phyloP scores from a whole-genome alignment of 2,329 filamentous ascomycete species.

The Clarireedia hainanense region DNA sequence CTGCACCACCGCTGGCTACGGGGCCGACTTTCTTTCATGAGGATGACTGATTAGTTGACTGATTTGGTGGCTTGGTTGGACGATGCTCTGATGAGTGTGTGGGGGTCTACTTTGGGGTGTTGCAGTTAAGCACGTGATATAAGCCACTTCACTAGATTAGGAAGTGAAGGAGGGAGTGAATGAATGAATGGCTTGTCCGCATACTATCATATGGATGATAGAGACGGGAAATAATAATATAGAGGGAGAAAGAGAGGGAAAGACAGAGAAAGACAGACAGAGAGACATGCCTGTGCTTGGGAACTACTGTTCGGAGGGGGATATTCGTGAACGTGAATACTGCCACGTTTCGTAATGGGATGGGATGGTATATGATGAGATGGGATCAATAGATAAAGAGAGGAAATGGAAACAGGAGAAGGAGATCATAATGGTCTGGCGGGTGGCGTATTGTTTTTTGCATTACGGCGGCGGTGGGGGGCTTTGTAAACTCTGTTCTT shows the following conservation, averaged over 20 bases:
- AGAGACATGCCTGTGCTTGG: too few species aligned
- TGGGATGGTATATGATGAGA: not conserved
- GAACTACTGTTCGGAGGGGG: too few species aligned
- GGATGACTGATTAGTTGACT: constrained; percentile 12
- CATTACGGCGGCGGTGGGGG: too few species aligned
- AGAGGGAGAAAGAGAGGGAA: not conserved
- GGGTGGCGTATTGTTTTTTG: too few species aligned
- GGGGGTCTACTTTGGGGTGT: not conserved
- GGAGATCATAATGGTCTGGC: not conserved
- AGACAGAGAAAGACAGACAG: not conserved
- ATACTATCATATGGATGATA: not conserved
- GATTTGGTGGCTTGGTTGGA: not conserved
- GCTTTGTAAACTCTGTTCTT: too few species aligned
- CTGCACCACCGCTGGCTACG: constrained; percentile 23
- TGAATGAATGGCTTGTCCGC: not conserved
- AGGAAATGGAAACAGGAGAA: not conserved
- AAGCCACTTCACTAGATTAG: not conserved
- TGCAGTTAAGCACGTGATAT: not conserved
- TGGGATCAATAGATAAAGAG: not conserved
- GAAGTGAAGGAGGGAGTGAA: not conserved
- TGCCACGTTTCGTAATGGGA: not conserved
- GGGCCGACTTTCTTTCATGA: constrained; percentile 28
- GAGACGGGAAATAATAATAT: not conserved
- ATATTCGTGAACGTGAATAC: too few species aligned
- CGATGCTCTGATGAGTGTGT: not conserved